These are phyloP conservation scores for Saccharomyces hybrid DNA, from an alignment of 1,139 yeast species.

Conservation along the genomic window DNA sequence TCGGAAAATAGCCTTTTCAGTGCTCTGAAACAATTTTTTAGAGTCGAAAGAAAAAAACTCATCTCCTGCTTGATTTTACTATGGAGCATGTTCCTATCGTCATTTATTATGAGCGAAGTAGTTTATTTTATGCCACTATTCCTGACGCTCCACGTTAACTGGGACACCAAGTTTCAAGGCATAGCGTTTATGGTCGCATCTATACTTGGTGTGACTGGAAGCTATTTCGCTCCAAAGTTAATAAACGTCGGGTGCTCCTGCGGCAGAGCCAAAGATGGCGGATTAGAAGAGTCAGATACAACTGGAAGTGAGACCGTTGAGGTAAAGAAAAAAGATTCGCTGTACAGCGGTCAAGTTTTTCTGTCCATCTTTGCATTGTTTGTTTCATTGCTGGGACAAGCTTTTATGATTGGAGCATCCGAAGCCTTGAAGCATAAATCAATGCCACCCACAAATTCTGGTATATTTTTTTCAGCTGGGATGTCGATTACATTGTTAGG, in stretches of 20 bases:
- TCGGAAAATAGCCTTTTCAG: neutral
- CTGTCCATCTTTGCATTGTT: conserved; percentile 6
- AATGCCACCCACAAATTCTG: conserved; percentile 5
- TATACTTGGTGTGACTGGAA: conserved; percentile 7
- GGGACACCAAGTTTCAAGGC: conserved; percentile 7
- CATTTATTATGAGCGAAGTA: conserved; percentile 9
- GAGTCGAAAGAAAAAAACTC: conserved; percentile 1
- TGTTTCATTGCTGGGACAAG: conserved; percentile 6
- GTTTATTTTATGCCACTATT: conserved; percentile 8
- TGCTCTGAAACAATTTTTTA: conserved; percentile 5
- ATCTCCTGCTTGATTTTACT: conserved; percentile 4
- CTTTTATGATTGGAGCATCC: conserved; percentile 7
- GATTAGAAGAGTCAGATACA: neutral
- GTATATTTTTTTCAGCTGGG: conserved; percentile 7
- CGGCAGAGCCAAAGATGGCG: neutral
- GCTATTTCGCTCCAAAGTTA: conserved; percentile 8
- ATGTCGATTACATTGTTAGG: conserved; percentile 7
- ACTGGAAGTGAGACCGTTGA: neutral
- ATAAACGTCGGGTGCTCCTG: neutral
- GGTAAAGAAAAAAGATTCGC: neutral
- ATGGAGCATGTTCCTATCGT: conserved; percentile 8
- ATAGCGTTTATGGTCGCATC: conserved; percentile 7
- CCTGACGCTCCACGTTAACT: conserved; percentile 4
- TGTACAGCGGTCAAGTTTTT: conserved; percentile 4
- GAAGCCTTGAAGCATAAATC: conserved; percentile 4